Base-by-base conservation (phyloP, 768 basidiomycete species). In the Amanita subjunquillea region DNA sequence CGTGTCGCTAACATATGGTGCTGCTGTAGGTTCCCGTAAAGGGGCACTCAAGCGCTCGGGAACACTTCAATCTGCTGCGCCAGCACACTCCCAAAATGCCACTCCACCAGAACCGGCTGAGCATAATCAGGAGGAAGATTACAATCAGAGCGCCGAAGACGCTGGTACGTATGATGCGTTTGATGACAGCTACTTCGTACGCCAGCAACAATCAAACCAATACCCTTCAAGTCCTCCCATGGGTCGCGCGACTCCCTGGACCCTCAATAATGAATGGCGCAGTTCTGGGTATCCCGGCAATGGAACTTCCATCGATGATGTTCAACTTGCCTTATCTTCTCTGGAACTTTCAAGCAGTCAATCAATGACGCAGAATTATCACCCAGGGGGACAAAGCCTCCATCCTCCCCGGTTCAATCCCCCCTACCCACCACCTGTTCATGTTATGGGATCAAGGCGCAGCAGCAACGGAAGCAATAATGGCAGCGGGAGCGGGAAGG, bases 371-470 rank as follows among this genome's bases (percentile, higher is more conserved):
- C 55, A 64, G 50, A 64, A 65, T 62, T 67, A 71, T 54, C 76
- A 74, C 55, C 65, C 63, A 45, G 59, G 60, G 39, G 74, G 78
- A 29, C 84, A 83, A 56, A 75, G 77, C 50, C 67, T 64, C 8
- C 81, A 83, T 59, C 83, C 85, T 4, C 87, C 87, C 36, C 77
- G 85, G 39, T 88, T 88, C 70, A 85, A 77, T 58, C 72, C 76
- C 30, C 57, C 72, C 27, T 66, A 72, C 46, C 70, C 73, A n/a
- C 72, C 74, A 6, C 69, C 75, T 43, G 62, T 67, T n/a, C 78
- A 78, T 53, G 65, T 69, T 9, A 69, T 69, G 43, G 60, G 74
- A 59, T 71, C 65, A 55, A 53, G 70, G 45, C 67, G 70, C 46
- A 63, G 66, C 30, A 70, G 69, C 49, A 68, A 67, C 27, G 68